Conservation (phyloP, 2,329 filamentous ascomycete species). For the Parascedosporium putredinis region DNA sequence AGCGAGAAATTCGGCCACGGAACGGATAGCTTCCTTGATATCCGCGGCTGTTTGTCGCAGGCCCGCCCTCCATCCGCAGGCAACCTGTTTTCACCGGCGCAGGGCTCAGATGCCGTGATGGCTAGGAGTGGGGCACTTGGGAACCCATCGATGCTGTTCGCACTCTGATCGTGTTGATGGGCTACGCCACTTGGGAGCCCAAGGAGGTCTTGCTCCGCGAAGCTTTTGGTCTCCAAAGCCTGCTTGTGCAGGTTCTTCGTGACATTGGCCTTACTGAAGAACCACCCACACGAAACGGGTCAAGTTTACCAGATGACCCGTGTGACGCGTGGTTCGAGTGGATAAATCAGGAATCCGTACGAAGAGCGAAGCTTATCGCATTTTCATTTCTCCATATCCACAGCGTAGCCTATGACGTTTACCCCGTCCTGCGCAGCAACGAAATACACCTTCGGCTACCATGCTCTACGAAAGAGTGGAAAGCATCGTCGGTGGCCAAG, state of each 20-base stretch:
- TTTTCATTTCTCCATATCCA: conserved; percentile 28
- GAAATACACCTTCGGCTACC: conserved; percentile 25
- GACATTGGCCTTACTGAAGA: conserved; percentile 23
- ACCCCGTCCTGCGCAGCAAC: conserved; percentile 24
- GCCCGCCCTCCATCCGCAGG: not conserved
- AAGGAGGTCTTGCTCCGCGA: conserved; percentile 22
- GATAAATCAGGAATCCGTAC: conserved; percentile 21
- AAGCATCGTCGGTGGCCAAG: conserved; percentile 18
- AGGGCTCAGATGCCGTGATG: too few relatives aligned
- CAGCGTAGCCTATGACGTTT: conserved; percentile 27
- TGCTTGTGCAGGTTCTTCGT: conserved; percentile 23
- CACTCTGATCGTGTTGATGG: conserved; percentile 25
- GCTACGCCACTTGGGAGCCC: conserved; percentile 27
- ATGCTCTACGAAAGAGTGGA: conserved; percentile 26
- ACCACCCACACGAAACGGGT: conserved; percentile 1
- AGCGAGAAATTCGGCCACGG: conserved; percentile 16
- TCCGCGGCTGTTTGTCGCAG: conserved; percentile 5
- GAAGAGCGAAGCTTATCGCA: conserved; percentile 25
- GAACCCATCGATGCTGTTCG: conserved; percentile 23
- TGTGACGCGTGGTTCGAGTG: conserved; percentile 20
- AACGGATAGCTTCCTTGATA: conserved; percentile 16
- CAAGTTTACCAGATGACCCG: conserved; percentile 5
- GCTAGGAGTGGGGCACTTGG: conserved; percentile 15
- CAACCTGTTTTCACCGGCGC: not conserved
- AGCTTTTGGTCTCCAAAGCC: conserved; percentile 22